Base-by-base conservation (phyloP, 192 early-diverging fungal genomes). In the Diversispora eburnea region DNA sequence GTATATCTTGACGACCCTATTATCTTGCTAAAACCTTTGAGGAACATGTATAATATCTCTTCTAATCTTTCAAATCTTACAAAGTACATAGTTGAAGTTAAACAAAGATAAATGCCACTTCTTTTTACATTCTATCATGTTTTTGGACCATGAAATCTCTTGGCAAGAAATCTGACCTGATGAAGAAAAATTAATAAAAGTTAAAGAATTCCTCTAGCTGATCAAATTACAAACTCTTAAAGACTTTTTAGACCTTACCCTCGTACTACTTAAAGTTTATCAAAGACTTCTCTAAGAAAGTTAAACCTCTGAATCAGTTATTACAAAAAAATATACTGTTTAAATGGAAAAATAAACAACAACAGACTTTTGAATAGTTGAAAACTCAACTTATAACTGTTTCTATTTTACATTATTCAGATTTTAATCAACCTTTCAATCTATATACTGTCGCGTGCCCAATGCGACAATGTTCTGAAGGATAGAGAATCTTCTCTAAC, bases 1-100 rank as follows among this genome's bases (percentile, higher is more conserved):
- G 77, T 84, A 9, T 85, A 84, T 64, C 43, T 85, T 0, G 84
- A 85, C 66, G 74, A 85, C 62, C 74, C 82, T 45, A 67, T 80
- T 33, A 75, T 83, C 10, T 85, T 62, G 70, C 57, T 4, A 19
- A 52, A 5, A 51, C 65, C 3, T 79, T 79, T 46, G 76, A 84
- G n/a, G 68, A 81, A 8, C 82, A 81, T 59, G 5, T 84, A 2
- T 12, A 75, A 51, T 76, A 82, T 33, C 22, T 77, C 0, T 0
- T 1, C 3, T 13, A 0, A 67, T 77, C 41, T 49, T 77, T 17
- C 8, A 58, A 5, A 58, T 17, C 8, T n/a, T 58, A 17, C 0
- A 58, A 3, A 17, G n/a, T 20, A n/a, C 22, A 6, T 5, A 58
- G 2, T 17, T 58, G 10, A 20, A 25, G 2, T 58, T 58, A 25